A percentile compares a stretch with the other conserved stretches of the same genome.
phyloP scores from a whole-genome alignment of 2,329 filamentous ascomycete species.

The Epichloe bromicola region DNA sequence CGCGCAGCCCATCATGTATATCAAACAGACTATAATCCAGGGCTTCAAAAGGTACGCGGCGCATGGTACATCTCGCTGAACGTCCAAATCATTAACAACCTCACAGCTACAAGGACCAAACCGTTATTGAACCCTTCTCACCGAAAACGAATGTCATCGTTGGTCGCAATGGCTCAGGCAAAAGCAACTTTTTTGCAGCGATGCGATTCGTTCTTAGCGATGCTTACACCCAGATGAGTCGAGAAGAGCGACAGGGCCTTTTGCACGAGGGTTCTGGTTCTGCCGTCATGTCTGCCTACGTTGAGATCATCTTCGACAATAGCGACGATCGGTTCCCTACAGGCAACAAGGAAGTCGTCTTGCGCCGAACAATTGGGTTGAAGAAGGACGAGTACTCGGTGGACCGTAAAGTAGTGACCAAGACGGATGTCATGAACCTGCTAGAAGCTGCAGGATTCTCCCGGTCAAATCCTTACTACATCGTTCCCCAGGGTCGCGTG shows the following conservation, averaged over 20 bases:
- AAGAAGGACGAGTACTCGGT: conserved; percentile 99
- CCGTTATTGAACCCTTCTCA: conserved; percentile 95
- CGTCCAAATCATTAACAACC: conserved; percentile 10
- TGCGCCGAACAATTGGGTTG: conserved; percentile 86
- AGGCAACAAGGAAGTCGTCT: conserved; percentile 75
- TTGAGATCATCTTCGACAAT: conserved; percentile 98
- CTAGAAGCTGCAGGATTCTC: conserved; percentile 95
- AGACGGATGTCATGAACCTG: conserved; percentile 86
- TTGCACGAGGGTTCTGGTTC: conserved; percentile 97
- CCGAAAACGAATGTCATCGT: conserved; percentile 97
- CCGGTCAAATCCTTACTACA: conserved; percentile 96
- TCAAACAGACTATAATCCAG: conserved; percentile 99
- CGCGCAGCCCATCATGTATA: conserved; percentile 59
- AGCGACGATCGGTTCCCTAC: conserved; percentile 91
- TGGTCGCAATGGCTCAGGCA: conserved; percentile 96
- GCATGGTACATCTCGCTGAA: background rate
- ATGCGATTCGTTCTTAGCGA: conserved; percentile 98
- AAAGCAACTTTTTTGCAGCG: conserved; percentile 98
- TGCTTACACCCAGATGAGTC: conserved; percentile 89
- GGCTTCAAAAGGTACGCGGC: conserved; percentile 90
- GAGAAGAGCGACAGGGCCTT: conserved; percentile 88
- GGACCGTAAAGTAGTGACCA: conserved; percentile 92
- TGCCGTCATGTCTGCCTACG: conserved; percentile 98
- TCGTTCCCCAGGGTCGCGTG: conserved; percentile 92
- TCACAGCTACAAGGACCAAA: conserved; percentile 94